Evolutionary conservation across 2,329 filamentous ascomycete genomes (phyloP), one percentile per base, ranked within the genome.

Genomic region (Samsoniella hepiali): DNA sequence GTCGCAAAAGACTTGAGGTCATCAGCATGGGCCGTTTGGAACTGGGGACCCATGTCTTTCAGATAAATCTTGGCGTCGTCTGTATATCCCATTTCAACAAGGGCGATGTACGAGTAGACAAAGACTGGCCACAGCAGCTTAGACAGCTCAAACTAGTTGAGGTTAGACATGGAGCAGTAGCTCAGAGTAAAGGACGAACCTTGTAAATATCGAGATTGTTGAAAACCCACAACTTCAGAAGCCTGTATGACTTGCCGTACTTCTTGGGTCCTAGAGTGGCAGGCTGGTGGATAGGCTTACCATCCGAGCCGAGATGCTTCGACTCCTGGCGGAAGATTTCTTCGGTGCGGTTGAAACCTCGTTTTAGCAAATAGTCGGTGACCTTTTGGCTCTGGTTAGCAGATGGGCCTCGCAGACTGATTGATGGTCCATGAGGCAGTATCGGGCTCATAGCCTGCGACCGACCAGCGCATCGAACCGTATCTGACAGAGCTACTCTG

Each of bases 131-230:
- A 99, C 17, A 97, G 79, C 4, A 98, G 81, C 68, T 96, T 93
- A 64, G 87, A 84, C 3, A 99, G 82, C 77, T 99, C 95, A 51
- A 94, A 92, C 87, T 93, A 66, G 13, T 64, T 11, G 51, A 2
- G n/a, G 57, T 72, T 42, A 74, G 67, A 47, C n/a, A 44, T 36
- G 63, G 50, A 4, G 63, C 68, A 47, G 70, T 38, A 45, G 42
- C 5, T 22, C 1, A 54, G 38, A 36, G 38, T 27, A 15, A 27
- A 27, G 15, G 4, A 65, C 77, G 69, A 75, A 89, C 91, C 81
- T 97, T 97, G 84, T 98, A 98, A 34, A 98, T 84, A 67, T 98
- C 94, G 31, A 99, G 82, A 64, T 91, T 93, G 69, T 94, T 93
- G 68, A 97, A 93, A 54, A 97, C 88, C 90, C 93, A 99, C 67